Conservation (phyloP, 371 early-diverging fungal species). For the Mucor racemosus region DNA sequence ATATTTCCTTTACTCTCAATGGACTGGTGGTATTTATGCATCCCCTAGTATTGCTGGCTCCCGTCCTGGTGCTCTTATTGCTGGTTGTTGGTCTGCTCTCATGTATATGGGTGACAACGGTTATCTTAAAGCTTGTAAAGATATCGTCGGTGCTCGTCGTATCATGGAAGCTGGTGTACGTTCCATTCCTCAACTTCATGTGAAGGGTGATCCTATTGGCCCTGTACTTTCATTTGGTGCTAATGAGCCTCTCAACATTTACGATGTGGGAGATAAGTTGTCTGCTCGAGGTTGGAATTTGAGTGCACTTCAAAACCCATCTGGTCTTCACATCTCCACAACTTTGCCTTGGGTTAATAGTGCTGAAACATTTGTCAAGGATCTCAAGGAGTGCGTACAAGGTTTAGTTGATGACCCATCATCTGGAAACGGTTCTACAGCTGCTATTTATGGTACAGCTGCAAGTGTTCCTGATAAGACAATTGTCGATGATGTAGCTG, state of each 20-base stretch:
- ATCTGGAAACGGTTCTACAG: conserved; percentile 73
- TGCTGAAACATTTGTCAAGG: conserved; percentile 78
- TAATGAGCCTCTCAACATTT: conserved; percentile 72
- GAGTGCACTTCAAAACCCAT: conserved; percentile 87
- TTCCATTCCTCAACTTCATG: conserved; percentile 73
- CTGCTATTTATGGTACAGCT: conserved; percentile 92
- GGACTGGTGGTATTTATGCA: conserved; percentile 97
- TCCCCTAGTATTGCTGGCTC: conserved; percentile 94
- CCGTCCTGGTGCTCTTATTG: conserved; percentile 93
- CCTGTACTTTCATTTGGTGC: conserved; percentile 91
- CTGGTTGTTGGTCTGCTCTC: conserved; percentile 96
- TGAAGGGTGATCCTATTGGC: conserved; percentile 85
- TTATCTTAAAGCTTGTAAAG: conserved; percentile 80
- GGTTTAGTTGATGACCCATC: conserved; percentile 71
- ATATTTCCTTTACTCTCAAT: conserved; percentile 88
- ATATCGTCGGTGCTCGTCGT: conserved; percentile 80
- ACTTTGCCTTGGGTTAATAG: conserved; percentile 80
- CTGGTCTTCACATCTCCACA: conserved; percentile 90
- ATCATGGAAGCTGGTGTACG: conserved; percentile 70
- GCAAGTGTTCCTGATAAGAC: conserved; percentile 85
- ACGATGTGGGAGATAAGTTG: conserved; percentile 84
- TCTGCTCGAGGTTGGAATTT: conserved; percentile 82
- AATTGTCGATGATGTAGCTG: conserved; percentile 84
- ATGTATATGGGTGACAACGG: conserved; percentile 87
- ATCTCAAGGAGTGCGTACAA: conserved; percentile 76